phyloP scores from a whole-genome alignment of 1,139 yeast species.

The Arxiozyma heterogenica region DNA sequence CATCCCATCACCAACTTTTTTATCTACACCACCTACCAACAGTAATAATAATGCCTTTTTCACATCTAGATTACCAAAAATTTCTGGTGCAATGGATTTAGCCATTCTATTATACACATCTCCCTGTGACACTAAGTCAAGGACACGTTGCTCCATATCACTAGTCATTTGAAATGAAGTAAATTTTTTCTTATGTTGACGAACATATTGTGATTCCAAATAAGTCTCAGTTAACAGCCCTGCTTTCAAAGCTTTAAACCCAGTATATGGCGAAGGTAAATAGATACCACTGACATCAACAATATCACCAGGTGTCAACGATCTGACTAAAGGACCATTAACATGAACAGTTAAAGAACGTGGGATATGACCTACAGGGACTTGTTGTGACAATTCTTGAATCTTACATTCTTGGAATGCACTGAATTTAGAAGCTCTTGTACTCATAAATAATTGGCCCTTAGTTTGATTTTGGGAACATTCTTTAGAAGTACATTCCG shows the following conservation, averaged over 20 bases:
- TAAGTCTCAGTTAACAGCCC: slow-evolving; percentile 92
- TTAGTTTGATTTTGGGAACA: slow-evolving; percentile 72
- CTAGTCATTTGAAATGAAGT: slow-evolving; percentile 54
- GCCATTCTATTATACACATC: slow-evolving; percentile 75
- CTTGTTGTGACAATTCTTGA: slow-evolving; percentile 93
- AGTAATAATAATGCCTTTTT: slow-evolving; percentile 80
- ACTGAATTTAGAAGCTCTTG: slow-evolving; percentile 90
- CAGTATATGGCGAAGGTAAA: slow-evolving; percentile 92
- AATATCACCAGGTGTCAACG: slow-evolving; percentile 87
- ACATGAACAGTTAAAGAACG: slow-evolving; percentile 76
- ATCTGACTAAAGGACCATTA: slow-evolving; percentile 81
- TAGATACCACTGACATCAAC: slow-evolving; percentile 90
- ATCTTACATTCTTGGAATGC: slow-evolving; percentile 93
- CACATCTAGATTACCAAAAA: slow-evolving; percentile 87
- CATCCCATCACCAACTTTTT: slow-evolving; percentile 93
- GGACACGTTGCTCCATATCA: slow-evolving; percentile 48
- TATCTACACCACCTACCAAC: slow-evolving; percentile 92
- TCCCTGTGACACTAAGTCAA: slow-evolving; percentile 47
- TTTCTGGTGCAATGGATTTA: slow-evolving; percentile 92
- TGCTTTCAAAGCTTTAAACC: slow-evolving; percentile 83
- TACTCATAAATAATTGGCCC: slow-evolving; percentile 86
- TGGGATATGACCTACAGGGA: slow-evolving; percentile 97
- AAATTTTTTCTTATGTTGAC: slow-evolving; percentile 84
- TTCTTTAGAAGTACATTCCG: slow-evolving; percentile 74
- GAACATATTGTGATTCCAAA: slow-evolving; percentile 76